Evolutionary conservation across 2,329 filamentous ascomycete genomes (phyloP).

Genomic region (Verticillium longisporum): DNA sequence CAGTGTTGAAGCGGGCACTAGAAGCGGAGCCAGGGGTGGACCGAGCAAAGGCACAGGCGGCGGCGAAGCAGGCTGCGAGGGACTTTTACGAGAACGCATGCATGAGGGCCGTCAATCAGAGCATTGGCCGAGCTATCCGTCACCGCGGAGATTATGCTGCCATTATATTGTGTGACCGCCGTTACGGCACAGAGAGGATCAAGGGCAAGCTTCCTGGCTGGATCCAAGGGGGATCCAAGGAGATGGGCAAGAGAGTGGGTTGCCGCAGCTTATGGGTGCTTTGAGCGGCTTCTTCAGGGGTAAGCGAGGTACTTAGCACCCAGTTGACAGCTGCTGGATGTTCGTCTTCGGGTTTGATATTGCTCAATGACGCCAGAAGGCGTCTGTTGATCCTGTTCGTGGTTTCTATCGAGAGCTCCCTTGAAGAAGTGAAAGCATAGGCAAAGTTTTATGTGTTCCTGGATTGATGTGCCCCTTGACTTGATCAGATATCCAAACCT

Average conservation of each 20-base stretch:
- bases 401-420: too few species aligned
- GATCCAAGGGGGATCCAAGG: constrained; percentile 68
- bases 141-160: constrained; percentile 85
- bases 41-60: constrained; percentile 1
- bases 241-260: constrained; percentile 39
- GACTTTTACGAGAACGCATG: constrained; percentile 93
- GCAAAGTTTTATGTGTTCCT: too few species aligned
- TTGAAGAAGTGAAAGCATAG: too few species aligned
- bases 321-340: too few species aligned
- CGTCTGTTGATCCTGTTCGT: too few species aligned
- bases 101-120: constrained; percentile 96
- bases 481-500: too few species aligned
- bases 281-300: constrained; percentile 51
- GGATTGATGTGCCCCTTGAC: too few species aligned
- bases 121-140: constrained; percentile 85
- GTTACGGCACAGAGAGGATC: constrained; percentile 71
- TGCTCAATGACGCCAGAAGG: too few species aligned
- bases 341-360: too few species aligned
- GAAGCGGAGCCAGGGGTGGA: constrained; percentile 20
- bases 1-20: constrained; percentile 31
- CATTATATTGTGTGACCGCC: constrained; percentile 75
- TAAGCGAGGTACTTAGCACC: constrained; percentile 19
- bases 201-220: constrained; percentile 76
- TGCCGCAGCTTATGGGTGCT: constrained; percentile 53
- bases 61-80: constrained; percentile 52